These are phyloP conservation scores for Penicillium sp. DNA, from an alignment of 2,329 filamentous ascomycete genomes.

Conservation along the genomic window DNA sequence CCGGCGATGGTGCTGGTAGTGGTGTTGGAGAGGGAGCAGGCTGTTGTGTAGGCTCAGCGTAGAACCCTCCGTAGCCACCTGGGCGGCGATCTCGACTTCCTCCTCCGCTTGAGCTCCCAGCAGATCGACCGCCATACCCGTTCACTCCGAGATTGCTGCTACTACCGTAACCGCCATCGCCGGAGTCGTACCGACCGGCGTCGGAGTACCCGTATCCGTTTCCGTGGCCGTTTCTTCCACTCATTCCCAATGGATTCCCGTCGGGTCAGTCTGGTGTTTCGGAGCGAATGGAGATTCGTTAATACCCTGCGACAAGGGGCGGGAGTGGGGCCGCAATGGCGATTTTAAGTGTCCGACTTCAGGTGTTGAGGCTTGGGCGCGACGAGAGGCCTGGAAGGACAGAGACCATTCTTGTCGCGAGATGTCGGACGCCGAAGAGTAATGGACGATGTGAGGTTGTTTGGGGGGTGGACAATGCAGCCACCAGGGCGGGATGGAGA, in stretches of 20 bases:
- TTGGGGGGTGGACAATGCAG: conserved; percentile 11
- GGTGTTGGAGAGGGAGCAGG: conserved; percentile 26
- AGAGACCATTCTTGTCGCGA: conserved; percentile 26
- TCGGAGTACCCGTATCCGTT: conserved; percentile 41
- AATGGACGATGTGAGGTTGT: no score
- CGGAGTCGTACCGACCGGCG: conserved; percentile 35
- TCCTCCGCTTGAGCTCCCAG: conserved; percentile 13
- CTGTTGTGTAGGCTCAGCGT: conserved; percentile 31
- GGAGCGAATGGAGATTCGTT: conserved; percentile 6
- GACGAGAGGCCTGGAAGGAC: conserved; percentile 12
- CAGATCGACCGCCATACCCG: conserved; percentile 29
- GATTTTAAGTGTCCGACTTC: conserved; percentile 2
- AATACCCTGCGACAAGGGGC: conserved; percentile 18
- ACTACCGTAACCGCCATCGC: conserved; percentile 34
- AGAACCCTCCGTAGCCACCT: conserved; percentile 47
- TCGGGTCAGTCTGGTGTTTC: conserved; percentile 8
- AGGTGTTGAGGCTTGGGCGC: conserved; percentile 20
- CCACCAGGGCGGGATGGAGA: conserved; percentile 14
- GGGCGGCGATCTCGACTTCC: conserved; percentile 37
- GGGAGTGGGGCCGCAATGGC: conserved; percentile 11
- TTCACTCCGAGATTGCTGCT: conserved; percentile 33
- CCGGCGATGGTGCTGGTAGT: conserved; percentile 33
- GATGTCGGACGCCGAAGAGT: conserved; percentile 1
- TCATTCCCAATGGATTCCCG: conserved; percentile 31
- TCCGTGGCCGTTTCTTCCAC: conserved; percentile 34